phyloP scores from a whole-genome alignment of 2,329 filamentous ascomycete species.

The Alternaria dauci region DNA sequence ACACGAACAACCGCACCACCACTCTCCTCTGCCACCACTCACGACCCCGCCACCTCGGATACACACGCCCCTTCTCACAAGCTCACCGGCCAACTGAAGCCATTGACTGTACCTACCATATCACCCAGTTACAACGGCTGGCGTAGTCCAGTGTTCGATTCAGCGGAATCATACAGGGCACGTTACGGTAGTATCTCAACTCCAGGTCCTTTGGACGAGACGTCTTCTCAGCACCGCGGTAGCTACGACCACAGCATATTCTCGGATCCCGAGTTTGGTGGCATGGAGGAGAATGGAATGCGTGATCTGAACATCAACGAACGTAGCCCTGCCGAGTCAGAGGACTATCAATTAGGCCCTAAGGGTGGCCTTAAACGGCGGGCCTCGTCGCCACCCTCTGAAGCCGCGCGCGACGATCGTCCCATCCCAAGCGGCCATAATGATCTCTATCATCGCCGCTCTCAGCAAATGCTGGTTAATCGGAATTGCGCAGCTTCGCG shows the following conservation, averaged over 20 bases:
- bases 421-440: conserved; percentile 52
- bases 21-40: conserved; percentile 41
- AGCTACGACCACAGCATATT: conserved; percentile 69
- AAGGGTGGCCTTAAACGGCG: conserved; percentile 69
- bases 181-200: conserved; percentile 61
- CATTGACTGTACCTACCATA: conserved; percentile 55
- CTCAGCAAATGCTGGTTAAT: conserved; percentile 63
- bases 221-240: conserved; percentile 64
- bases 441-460: conserved; percentile 64
- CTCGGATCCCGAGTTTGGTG: conserved; percentile 57
- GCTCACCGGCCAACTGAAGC: conserved; percentile 55
- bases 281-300: conserved; percentile 63
- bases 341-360: conserved; percentile 54
- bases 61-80: conserved; percentile 52
- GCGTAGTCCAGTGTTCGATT: conserved; percentile 54
- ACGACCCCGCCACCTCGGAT: conserved; percentile 47
- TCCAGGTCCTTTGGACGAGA: conserved; percentile 58
- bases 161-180: conserved; percentile 46
- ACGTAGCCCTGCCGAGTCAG: conserved; percentile 56
- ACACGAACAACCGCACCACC: conserved; percentile 53
- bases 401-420: conserved; percentile 59
- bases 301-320: conserved; percentile 64
- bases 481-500: conserved; percentile 63
- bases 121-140: conserved; percentile 55
- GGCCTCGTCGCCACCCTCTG: conserved; percentile 69